Percentiles rank a stretch among this genome's conserved stretches.
Conservation (phyloP, 768 basidiomycete species). For the Phaffia australis region DNA sequence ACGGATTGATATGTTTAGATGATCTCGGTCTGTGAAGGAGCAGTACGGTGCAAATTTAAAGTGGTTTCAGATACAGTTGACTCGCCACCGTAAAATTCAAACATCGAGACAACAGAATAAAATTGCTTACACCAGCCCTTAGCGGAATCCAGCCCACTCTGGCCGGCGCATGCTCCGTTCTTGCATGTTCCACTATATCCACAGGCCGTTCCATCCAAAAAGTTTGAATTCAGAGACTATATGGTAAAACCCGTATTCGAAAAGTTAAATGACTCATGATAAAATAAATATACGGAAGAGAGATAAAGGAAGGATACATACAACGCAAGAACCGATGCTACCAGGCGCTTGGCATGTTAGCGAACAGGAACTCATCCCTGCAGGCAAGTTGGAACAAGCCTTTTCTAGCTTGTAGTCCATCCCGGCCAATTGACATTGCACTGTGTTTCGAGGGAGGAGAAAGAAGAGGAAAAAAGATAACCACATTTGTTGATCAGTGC, state of each 20-base stretch:
- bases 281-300: background rate
- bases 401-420: constrained; percentile 56
- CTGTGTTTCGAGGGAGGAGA: constrained; percentile 37
- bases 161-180: constrained; percentile 53
- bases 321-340: background rate
- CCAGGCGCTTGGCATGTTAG: constrained; percentile 71
- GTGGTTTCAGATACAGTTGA: no score
- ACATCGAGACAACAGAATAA: background rate
- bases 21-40: background rate
- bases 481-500: background rate
- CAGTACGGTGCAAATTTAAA: background rate
- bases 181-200: constrained; percentile 65
- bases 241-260: no score
- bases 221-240: constrained; percentile 50
- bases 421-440: constrained; percentile 66
- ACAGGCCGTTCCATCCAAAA: constrained; percentile 74
- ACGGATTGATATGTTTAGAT: constrained; percentile 14
- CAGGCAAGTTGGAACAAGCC: constrained; percentile 50
- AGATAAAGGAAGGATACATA: background rate
- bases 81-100: no score
- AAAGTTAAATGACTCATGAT: background rate
- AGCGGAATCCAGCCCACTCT: constrained; percentile 50
- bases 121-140: constrained; percentile 38
- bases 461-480: background rate
- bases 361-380: constrained; percentile 53